These are phyloP conservation scores for Thozetella sp. DNA, from an alignment of 495 filamentous ascomycete genomes.

Conservation along the genomic window DNA sequence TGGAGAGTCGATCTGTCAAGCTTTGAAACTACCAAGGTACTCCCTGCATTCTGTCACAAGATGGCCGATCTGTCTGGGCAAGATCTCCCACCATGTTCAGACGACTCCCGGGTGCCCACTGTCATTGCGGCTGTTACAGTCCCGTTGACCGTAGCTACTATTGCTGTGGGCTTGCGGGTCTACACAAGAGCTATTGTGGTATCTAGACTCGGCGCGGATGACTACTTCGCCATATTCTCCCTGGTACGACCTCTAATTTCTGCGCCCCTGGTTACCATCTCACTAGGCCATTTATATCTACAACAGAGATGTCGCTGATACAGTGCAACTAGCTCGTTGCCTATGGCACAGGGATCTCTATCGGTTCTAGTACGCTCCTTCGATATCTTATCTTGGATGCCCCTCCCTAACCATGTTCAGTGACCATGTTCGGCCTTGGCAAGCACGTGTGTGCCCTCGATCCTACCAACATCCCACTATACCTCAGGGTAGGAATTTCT, in stretches of 20 bases:
- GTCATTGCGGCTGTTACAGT: too few relatives aligned
- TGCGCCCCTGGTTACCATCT: neutral
- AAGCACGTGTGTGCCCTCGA: constrained; percentile 20
- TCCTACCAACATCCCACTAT: constrained; percentile 13
- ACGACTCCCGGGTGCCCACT: too few relatives aligned
- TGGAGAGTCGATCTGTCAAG: too few relatives aligned
- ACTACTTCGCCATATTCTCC: constrained; percentile 13
- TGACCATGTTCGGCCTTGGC: constrained; percentile 23
- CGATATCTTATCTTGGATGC: too few relatives aligned
- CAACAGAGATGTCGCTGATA: neutral
- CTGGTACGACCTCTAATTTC: constrained; percentile 10
- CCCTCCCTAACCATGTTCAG: too few relatives aligned
- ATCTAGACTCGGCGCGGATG: constrained; percentile 19
- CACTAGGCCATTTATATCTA: neutral
- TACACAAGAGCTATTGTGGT: constrained; percentile 16
- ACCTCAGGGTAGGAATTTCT: constrained; percentile 16
- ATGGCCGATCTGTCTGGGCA: too few relatives aligned
- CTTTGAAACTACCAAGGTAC: too few relatives aligned
- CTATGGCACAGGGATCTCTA: too few relatives aligned
- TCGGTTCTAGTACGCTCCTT: too few relatives aligned
- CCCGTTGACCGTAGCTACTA: constrained; percentile 17
- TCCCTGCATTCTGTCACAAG: too few relatives aligned
- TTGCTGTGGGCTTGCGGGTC: constrained; percentile 15
- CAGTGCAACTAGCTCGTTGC: too few relatives aligned
- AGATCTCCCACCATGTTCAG: too few relatives aligned